Percentiles rank a stretch among this genome's conserved stretches.
Conservation (phyloP, 768 basidiomycete species). For the Pleurotus tuoliensis region DNA sequence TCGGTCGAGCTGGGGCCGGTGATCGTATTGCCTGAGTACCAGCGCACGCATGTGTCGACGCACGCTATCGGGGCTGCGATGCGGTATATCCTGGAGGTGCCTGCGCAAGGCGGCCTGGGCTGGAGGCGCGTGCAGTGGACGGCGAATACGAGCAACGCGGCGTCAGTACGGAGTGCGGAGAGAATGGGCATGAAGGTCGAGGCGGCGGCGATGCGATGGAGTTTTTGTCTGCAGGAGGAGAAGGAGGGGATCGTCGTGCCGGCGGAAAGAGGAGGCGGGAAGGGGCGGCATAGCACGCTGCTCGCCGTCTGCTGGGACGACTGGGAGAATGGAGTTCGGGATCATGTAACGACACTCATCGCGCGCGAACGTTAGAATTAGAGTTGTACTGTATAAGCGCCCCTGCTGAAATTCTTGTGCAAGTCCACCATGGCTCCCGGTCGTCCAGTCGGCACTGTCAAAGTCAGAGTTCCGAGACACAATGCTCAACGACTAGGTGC, state of each 20-base stretch:
- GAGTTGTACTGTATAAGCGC: too few species aligned
- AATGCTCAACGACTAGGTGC: conserved; percentile 69
- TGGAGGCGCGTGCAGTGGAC: conserved; percentile 48
- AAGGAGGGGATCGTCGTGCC: conserved; percentile 26
- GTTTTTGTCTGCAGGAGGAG: conserved; percentile 33
- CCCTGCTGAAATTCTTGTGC: too few species aligned
- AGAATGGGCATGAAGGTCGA: conserved; percentile 45
- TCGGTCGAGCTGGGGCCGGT: conserved; percentile 33
- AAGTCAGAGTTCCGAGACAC: conserved; percentile 68
- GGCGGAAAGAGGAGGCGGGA: conserved; percentile 23
- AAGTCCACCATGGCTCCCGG: conserved; percentile 50
- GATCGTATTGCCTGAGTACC: conserved; percentile 36
- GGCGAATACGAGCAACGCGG: conserved; percentile 31
- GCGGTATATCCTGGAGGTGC: conserved; percentile 18
- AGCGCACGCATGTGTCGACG: conserved; percentile 38
- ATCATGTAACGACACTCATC: conserved; percentile 27
- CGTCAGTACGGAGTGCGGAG: conserved; percentile 35
- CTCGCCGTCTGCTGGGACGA: conserved; percentile 43
- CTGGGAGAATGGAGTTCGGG: conserved; percentile 39
- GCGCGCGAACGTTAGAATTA: not conserved
- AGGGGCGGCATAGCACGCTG: conserved; percentile 34
- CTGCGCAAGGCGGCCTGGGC: conserved; percentile 30
- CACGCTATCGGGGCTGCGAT: conserved; percentile 31
- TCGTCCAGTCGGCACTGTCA: conserved; percentile 52
- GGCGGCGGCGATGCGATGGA: conserved; percentile 33